Evolutionary conservation across 192 early-diverging fungal species (phyloP), one percentile per base, ranked within the genome.

Genomic region (Rhizoclosmatium sp.): DNA sequence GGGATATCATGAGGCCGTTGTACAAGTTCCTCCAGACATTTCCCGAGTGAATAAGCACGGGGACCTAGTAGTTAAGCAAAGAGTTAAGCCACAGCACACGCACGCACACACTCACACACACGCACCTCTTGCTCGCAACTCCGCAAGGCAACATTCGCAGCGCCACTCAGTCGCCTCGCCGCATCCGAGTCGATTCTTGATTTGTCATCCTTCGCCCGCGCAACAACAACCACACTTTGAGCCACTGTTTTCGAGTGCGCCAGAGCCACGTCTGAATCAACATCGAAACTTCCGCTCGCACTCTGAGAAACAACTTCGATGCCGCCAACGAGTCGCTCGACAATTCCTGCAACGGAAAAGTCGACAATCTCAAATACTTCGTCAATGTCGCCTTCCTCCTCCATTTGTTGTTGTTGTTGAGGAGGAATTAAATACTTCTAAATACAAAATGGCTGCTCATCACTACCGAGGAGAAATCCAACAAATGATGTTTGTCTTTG

Each of bases 401-500:
- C 51, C 51, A 54, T 54, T 54, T 54, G 5, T 54, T 54, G 31
- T 31, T 31, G 31, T 31, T 31, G 31, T n/a, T n/a, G n/a, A n/a
- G n/a, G n/a, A n/a, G n/a, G n/a, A n/a, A n/a, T n/a, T n/a, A n/a
- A n/a, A n/a, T n/a, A n/a, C n/a, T n/a, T n/a, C n/a, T n/a, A n/a
- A n/a, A n/a, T n/a, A n/a, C n/a, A 9, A 62, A 62, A 62, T 62
- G 60, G 39, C 60, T 21, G 7, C 9, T 23, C 60, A 62, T 7
- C 72, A 75, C 61, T 75, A 93, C 82, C 56, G 59, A 19, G 56
- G 16, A 7, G 72, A 75, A 56, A 75, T 75, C 59, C 59, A 56
- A 16, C 94, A 97, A 89, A 99, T 99, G 97, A 99, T 99, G 98
- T 99, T 96, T 88, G 98, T 98, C 44, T 95, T 95, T 90, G 97